Conservation (phyloP, 495 filamentous ascomycete species). For the Oidiodendron maius region DNA sequence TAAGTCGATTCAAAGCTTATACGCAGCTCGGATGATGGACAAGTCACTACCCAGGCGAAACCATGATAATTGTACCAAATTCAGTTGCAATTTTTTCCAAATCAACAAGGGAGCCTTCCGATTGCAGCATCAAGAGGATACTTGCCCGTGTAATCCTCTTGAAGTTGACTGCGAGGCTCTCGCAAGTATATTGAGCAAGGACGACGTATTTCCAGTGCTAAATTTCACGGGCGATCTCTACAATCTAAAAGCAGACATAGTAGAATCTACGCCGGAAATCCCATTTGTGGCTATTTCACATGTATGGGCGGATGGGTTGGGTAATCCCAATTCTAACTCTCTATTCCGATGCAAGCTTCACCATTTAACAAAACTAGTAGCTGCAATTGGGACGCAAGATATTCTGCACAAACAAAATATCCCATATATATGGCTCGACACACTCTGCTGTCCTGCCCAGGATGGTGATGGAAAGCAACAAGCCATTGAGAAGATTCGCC, state of each 20-base stretch:
- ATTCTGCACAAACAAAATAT: not conserved
- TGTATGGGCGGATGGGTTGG: conserved; percentile 32
- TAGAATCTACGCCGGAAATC: conserved; percentile 1
- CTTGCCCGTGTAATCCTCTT: conserved; percentile 17
- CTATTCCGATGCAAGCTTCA: conserved; percentile 25
- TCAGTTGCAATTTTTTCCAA: conserved; percentile 19
- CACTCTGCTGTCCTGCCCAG: conserved; percentile 26
- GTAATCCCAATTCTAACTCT: conserved; percentile 25
- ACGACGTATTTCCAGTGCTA: conserved; percentile 15
- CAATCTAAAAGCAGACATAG: conserved; percentile 9
- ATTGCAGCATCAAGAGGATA: conserved; percentile 11
- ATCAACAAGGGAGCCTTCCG: conserved; percentile 17
- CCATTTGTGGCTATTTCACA: conserved; percentile 28
- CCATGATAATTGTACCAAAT: conserved; percentile 15
- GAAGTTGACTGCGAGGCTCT: conserved; percentile 7
- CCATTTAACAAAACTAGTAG: conserved; percentile 15
- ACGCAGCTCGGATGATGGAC: conserved; percentile 17
- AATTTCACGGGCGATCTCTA: conserved; percentile 7
- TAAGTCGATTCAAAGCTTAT: conserved; percentile 12
- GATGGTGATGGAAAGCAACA: conserved; percentile 11
- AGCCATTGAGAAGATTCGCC: conserved; percentile 22
- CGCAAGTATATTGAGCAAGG: not conserved
- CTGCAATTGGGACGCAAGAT: not conserved
- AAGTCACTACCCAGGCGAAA: conserved; percentile 8
- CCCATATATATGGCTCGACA: conserved; percentile 28